Conservation (phyloP, 2,329 filamentous ascomycete genomes). For the Monilinia fructicola region DNA sequence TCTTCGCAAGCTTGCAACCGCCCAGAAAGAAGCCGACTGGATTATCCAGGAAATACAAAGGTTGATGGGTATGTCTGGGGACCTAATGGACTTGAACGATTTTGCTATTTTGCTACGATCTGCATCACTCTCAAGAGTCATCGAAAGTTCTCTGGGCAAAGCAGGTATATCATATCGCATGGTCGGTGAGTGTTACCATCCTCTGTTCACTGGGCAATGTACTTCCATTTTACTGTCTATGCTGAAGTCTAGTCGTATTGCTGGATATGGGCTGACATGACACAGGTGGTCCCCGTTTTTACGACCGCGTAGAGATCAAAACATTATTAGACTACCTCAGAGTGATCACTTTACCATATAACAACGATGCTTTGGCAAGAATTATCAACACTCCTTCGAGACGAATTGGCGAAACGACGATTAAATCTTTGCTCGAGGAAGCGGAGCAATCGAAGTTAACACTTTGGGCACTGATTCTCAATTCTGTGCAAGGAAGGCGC, state of each 20-base stretch:
- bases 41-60: slow-evolving; percentile 81
- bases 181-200: slow-evolving; percentile 58
- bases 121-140: slow-evolving; percentile 76
- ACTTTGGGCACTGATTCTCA: slow-evolving; percentile 74
- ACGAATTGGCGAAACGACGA: slow-evolving; percentile 75
- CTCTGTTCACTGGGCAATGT: not conserved
- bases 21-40: slow-evolving; percentile 79
- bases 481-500: slow-evolving; percentile 52
- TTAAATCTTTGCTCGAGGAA: slow-evolving; percentile 72
- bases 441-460: slow-evolving; percentile 68
- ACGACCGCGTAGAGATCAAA: slow-evolving; percentile 87
- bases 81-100: slow-evolving; percentile 71
- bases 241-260: too few relatives aligned
- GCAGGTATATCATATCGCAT: slow-evolving; percentile 85
- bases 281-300: slow-evolving; percentile 75
- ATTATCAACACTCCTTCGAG: slow-evolving; percentile 83
- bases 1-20: slow-evolving; percentile 69
- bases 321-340: slow-evolving; percentile 84
- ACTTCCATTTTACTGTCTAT: not conserved
- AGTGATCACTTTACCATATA: slow-evolving; percentile 78
- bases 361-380: slow-evolving; percentile 80
- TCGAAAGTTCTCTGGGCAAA: slow-evolving; percentile 79
- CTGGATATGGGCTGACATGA: slow-evolving; percentile 26
- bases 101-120: slow-evolving; percentile 87
- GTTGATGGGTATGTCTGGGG: slow-evolving; percentile 66